Base-by-base conservation (phyloP, 2,329 filamentous ascomycete genomes). In the Clarireedia homoeocarpa region DNA sequence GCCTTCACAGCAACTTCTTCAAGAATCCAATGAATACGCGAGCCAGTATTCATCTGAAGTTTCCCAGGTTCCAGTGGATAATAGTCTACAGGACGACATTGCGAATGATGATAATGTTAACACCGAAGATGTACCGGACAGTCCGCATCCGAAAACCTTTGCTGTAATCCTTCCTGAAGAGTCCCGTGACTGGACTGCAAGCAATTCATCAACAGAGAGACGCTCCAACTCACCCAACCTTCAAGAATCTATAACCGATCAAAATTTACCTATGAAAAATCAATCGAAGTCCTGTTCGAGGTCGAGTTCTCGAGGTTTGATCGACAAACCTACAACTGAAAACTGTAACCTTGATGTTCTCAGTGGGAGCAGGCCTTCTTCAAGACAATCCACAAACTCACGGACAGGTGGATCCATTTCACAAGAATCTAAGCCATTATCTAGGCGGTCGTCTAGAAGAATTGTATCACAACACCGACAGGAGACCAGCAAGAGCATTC, bases 11-110 rank as follows among this genome's bases (percentile, higher is more conserved):
- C 53, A 56, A 47, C 44, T 56, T 9, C 38, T 56, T 14, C 38
- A 46, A 39, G 53, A 56, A 15, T 45, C 53, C 7, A 52, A n/a
- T 56, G 48, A 56, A 56, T 56, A 56, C 10, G 50, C 53, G 14
- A 39, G 15, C 24, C 48, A 52, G 23, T 38, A 52, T 30, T 51
- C 48, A 50, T 42, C 36, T 10, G 46, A 55, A 50, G 40, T 42
- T 44, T 50, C 53, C 36, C 53, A 38, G 36, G 30, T 50, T 38
- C 26, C 45, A 7, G 38, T 44, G 20, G 53, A 55, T 4, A n/a
- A 36, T 36, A 23, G 24, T 49, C 15, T 7, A 40, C 20, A 39
- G 17, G 34, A 40, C 14, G 39, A 26, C 30, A 49, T 7, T 17
- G 10, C 1, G 30, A 34, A 34, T 12, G 30, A 34, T 12, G 30